Percentiles rank a stretch among this genome's conserved stretches.
Conservation (phyloP, 1,284 basidiomycete species). For the Moesziomyces globuligerus region DNA sequence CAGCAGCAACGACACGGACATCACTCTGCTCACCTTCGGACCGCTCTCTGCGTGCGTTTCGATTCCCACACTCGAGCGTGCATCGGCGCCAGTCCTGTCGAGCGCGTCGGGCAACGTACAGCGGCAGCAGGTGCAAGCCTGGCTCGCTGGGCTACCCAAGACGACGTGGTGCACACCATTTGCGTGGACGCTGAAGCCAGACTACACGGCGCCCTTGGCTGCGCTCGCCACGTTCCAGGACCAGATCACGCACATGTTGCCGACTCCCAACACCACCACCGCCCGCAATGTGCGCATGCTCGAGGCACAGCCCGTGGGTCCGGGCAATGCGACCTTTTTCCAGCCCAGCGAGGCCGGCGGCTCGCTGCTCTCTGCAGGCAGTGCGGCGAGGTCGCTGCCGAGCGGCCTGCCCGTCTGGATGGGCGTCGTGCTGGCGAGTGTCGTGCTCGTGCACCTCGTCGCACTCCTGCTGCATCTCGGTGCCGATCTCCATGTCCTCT, state of each 20-base stretch:
- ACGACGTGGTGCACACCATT: constrained; percentile 9
- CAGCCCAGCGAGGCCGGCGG: not conserved
- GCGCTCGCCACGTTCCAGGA: constrained; percentile 10
- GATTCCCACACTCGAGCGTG: constrained; percentile 8
- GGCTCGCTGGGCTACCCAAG: constrained; percentile 10
- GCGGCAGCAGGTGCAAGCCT: constrained; percentile 7
- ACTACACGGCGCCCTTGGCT: constrained; percentile 18
- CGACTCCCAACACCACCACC: not conserved
- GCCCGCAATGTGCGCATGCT: not conserved
- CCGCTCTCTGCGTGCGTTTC: constrained; percentile 25
- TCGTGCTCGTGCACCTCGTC: constrained; percentile 8
- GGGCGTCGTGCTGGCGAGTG: constrained; percentile 5
- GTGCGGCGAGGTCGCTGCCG: not conserved
- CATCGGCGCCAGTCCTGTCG: not conserved
- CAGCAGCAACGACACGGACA: not conserved
- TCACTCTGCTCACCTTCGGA: constrained; percentile 23
- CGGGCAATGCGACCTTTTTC: constrained; percentile 2
- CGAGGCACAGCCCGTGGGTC: not conserved
- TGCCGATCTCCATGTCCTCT: constrained; percentile 17
- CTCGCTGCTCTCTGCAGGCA: not conserved
- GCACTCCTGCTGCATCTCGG: constrained; percentile 18
- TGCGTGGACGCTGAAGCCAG: constrained; percentile 16
- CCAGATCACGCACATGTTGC: constrained; percentile 18
- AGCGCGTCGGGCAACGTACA: not conserved
- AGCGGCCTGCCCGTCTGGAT: constrained; percentile 23